Conservation (phyloP, 2,329 filamentous ascomycete species). For the Metarhizium album region DNA sequence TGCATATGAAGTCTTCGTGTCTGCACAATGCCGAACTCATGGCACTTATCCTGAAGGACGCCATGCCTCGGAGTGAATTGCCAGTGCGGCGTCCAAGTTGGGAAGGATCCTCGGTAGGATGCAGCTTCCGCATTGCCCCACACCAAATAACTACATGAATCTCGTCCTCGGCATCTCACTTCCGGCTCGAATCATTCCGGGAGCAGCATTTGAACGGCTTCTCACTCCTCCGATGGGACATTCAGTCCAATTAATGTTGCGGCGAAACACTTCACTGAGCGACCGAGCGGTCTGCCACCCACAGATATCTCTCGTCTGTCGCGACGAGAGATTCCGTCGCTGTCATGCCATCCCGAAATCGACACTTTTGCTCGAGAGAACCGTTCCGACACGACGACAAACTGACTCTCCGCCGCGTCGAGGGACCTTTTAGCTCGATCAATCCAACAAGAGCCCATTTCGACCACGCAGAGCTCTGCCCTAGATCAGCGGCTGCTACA, state of each 20-base stretch:
- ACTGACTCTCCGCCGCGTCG: slow-evolving; percentile 5
- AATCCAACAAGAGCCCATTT: slow-evolving; percentile 9
- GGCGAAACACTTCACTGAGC: neutral
- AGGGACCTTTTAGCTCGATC: slow-evolving; percentile 7
- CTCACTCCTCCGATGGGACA: neutral
- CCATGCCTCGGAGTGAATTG: no score
- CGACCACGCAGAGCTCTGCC: neutral
- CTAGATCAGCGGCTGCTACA: neutral
- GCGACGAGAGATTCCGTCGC: neutral
- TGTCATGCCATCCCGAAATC: neutral
- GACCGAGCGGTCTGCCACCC: neutral
- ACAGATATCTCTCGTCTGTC: neutral
- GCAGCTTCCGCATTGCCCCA: no score
- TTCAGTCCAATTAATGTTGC: neutral
- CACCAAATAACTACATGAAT: neutral
- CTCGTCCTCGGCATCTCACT: neutral
- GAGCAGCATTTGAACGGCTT: neutral
- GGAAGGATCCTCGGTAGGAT: no score
- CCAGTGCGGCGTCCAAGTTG: no score
- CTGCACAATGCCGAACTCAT: neutral
- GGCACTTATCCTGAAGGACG: no score
- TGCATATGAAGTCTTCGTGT: neutral
- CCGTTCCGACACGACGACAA: slow-evolving; percentile 5
- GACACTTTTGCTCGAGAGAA: slow-evolving; percentile 5
- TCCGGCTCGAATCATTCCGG: neutral